Conservation (phyloP, 2,329 filamentous ascomycete species). For the Thielaviopsis punctulata region DNA sequence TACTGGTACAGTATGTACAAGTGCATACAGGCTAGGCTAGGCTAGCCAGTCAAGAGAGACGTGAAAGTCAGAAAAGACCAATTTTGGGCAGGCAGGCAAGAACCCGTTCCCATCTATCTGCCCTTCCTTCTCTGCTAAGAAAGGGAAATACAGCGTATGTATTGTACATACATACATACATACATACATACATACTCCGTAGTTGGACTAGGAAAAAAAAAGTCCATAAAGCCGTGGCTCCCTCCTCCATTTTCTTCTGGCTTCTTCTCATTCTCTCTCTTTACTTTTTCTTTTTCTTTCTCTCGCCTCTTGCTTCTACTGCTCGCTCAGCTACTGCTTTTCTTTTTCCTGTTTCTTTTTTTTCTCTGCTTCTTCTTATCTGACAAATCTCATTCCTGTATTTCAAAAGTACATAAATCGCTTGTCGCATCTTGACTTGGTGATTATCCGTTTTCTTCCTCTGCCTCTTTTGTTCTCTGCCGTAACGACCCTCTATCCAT, state of each 20-base stretch:
- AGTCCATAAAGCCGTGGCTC: not conserved
- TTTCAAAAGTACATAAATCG: not conserved
- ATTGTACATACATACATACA: no score
- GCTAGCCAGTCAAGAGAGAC: not conserved
- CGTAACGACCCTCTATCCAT: not conserved
- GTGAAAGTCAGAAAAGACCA: not conserved
- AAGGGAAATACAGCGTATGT: no score
- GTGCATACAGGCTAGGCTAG: no score
- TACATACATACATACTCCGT: not conserved
- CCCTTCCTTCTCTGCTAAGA: no score
- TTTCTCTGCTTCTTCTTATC: not conserved
- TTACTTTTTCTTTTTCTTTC: slow-evolving; percentile 16
- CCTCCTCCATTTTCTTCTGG: not conserved
- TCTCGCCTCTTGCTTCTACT: slow-evolving; percentile 11
- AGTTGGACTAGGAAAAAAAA: not conserved
- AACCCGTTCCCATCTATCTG: not conserved
- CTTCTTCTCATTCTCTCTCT: slow-evolving; percentile 14
- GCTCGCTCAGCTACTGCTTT: no score
- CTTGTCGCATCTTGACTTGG: not conserved
- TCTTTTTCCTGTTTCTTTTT: not conserved
- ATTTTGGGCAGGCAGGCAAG: not conserved
- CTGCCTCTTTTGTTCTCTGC: not conserved
- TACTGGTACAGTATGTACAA: no score
- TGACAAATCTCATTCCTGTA: not conserved
- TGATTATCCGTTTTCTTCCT: not conserved